A percentile compares a stretch with the other conserved stretches of the same genome.
Evolutionary conservation across 192 early-diverging fungal species (phyloP).

Genomic region (Coemansia sp.): DNA sequence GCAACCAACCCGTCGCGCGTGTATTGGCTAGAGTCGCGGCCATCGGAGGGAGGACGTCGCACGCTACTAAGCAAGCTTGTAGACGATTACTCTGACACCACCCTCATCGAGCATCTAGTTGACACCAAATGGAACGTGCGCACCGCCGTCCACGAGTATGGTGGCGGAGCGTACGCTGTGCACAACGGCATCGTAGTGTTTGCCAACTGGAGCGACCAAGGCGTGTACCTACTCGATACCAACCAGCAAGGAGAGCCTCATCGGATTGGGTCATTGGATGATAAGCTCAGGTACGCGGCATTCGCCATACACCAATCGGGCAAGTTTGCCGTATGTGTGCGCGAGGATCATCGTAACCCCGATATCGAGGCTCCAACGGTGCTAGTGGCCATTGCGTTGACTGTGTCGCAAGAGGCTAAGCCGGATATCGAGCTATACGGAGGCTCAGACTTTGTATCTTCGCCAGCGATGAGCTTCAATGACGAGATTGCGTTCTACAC

Average conservation of each 20-base stretch:
- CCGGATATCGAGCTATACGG: conserved; percentile 50
- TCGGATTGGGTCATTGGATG: conserved; percentile 53
- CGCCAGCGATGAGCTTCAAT: conserved; percentile 59
- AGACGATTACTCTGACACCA: conserved; percentile 26
- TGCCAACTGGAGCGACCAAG: conserved; percentile 59
- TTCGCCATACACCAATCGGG: conserved; percentile 59
- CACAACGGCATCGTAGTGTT: conserved; percentile 61
- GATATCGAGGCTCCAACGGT: conserved; percentile 50
- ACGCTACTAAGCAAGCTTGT: conserved; percentile 35
- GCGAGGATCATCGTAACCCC: conserved; percentile 67
- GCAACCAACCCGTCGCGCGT: conserved; percentile 23
- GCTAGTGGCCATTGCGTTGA: conserved; percentile 59
- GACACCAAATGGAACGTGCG: conserved; percentile 61
- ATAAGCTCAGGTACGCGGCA: conserved; percentile 63
- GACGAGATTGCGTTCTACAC: conserved; percentile 61
- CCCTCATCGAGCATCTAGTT: conserved; percentile 21
- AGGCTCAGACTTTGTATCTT: conserved; percentile 67
- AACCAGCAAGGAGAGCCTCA: conserved; percentile 11
- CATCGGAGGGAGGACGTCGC: conserved; percentile 37
- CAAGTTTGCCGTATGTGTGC: conserved; percentile 62
- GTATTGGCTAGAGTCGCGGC: conserved; percentile 50
- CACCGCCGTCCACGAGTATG: conserved; percentile 77
- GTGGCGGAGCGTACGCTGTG: conserved; percentile 64
- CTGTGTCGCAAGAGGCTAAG: conserved; percentile 9
- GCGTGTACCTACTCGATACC: conserved; percentile 56